Base-by-base conservation (phyloP, 495 filamentous ascomycete genomes). In the Hypoxylon crocopeplum region DNA sequence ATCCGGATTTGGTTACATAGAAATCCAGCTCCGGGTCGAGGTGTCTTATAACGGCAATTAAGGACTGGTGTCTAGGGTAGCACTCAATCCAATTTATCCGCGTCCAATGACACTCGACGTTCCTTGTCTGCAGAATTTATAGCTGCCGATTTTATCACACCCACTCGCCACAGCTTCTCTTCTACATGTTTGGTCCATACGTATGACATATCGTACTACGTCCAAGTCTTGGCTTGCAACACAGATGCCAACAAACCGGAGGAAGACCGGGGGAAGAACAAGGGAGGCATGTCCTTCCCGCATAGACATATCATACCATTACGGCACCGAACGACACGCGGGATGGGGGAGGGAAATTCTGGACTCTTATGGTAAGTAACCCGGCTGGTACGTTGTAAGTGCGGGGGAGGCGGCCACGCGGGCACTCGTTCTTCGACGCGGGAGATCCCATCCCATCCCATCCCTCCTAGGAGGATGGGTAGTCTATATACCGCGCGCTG, bases 81-180 rank as follows among this genome's bases (percentile, higher is more conserved):
- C 47, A 47, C 15, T 48, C 24, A 42, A 24, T 32, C 1, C 30
- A 55, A 50, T 64, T 64, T 64, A 64, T 27, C 61, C 61, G 55
- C 39, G 10, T 41, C 61, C 49, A 59, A 59, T 59, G 22, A 48
- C 27, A 22, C 33, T 48, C 11, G 15, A 25, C 12, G 15, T 21
- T 6, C 15, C 20, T 8, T 17, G 16, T 29, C 1, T 2, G n/a
- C 13, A 44, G 37, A 36, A 34, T 4, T 7, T 41, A 41, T 38
- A 49, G 36, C 29, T 49, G 37, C 37, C 33, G 24, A 37, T 39
- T 2, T 48, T 48, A 36, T 36, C 36, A 49, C 12, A 24, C 37
- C 37, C 42, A 10, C 42, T 56, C 24, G 1, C 19, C n/a, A 7
- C 40, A 6, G 40, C 11, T 12, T 22, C 5, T 19, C 36, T 27